Percentiles rank a stretch among this genome's conserved stretches.
Evolutionary conservation across 768 basidiomycete genomes (phyloP).

Genomic region (Mycena pura): DNA sequence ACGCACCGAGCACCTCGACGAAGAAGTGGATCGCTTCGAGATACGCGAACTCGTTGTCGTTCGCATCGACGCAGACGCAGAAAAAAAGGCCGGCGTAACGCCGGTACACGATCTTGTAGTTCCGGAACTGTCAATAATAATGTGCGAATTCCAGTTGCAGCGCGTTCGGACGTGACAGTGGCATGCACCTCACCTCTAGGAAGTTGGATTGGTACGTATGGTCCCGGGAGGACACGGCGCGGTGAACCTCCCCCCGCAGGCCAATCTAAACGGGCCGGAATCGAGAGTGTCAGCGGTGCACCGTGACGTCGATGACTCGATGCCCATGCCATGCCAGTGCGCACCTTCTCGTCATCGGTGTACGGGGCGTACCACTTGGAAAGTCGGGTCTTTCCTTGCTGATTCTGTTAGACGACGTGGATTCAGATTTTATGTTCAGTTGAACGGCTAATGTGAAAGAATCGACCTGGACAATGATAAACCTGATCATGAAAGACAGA

Average conservation of each 20-base stretch:
- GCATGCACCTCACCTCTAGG: constrained; percentile 84
- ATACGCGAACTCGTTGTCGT: constrained; percentile 98
- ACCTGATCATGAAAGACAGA: neutral
- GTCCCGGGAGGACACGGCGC: constrained; percentile 92
- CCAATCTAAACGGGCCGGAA: constrained; percentile 88
- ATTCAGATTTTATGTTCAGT: neutral
- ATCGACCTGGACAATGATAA: neutral
- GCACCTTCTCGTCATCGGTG: neutral
- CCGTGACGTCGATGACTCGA: too few species aligned
- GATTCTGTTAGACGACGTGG: neutral
- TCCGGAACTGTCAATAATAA: constrained; percentile 81
- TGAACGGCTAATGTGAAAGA: neutral
- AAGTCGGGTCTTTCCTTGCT: neutral
- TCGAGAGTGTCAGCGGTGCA: too few species aligned
- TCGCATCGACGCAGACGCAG: constrained; percentile 95
- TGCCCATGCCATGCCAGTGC: too few species aligned
- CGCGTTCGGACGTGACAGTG: neutral
- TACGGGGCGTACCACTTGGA: neutral
- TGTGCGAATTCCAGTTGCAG: neutral
- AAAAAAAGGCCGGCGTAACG: constrained; percentile 98
- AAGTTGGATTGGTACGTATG: constrained; percentile 99
- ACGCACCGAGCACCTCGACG: constrained; percentile 93
- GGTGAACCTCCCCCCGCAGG: constrained; percentile 94
- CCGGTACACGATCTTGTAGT: constrained; percentile 96
- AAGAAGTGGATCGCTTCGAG: constrained; percentile 98